Conservation (phyloP, 2,329 filamentous ascomycete genomes). For the Mycosphaerelloides madeirae region DNA sequence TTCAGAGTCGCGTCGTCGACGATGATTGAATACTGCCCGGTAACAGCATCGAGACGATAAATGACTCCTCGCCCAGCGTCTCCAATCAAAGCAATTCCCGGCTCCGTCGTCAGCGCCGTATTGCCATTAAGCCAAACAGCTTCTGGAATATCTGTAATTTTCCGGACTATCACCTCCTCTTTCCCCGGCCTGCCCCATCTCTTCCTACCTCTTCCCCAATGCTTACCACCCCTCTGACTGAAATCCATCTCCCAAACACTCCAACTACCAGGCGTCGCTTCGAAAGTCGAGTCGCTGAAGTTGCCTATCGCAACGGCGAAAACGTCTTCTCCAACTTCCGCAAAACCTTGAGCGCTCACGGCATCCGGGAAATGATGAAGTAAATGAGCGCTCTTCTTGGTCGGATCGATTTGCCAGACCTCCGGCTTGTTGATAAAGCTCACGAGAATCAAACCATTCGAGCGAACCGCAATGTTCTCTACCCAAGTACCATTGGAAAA, state of each 20-base stretch:
- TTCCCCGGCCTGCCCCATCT: too few species aligned
- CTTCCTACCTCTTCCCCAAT: too few species aligned
- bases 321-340: constrained; percentile 13
- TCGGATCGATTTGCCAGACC: constrained; percentile 16
- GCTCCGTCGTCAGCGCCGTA: constrained; percentile 1
- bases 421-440: constrained; percentile 25
- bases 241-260: constrained; percentile 10
- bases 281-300: constrained; percentile 3
- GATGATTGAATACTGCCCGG: constrained; percentile 4
- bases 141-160: constrained; percentile 8
- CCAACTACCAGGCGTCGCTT: constrained; percentile 7
- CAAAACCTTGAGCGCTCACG: constrained; percentile 10
- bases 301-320: constrained; percentile 13
- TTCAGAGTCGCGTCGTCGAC: constrained; percentile 16
- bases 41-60: constrained; percentile 9
- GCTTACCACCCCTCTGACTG: neutral
- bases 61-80: constrained; percentile 13
- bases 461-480: constrained; percentile 32
- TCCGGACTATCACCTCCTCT: too few species aligned
- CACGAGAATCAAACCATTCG: constrained; percentile 33
- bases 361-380: constrained; percentile 12
- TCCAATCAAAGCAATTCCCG: constrained; percentile 6
- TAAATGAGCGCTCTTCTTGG: constrained; percentile 7
- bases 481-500: constrained; percentile 31
- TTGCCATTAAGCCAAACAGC: constrained; percentile 16